Evolutionary conservation across 2,329 filamentous ascomycete genomes (phyloP), one percentile per base, ranked within the genome.

Genomic region (Microdochium nivale): DNA sequence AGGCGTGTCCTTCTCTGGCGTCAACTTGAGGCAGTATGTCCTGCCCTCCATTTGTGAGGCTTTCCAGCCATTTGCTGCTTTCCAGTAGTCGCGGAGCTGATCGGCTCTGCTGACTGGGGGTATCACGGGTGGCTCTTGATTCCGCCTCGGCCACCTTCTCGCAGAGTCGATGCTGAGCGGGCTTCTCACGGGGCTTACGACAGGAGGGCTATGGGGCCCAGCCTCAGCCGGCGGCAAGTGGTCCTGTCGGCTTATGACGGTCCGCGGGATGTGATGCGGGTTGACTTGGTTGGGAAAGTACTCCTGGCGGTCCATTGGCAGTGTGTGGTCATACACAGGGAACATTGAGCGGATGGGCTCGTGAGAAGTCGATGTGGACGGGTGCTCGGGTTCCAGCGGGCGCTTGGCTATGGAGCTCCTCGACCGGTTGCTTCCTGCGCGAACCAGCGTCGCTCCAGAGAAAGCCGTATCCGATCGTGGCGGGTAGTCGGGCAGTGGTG

Each of bases 241-340:
- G 24, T 82, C 78, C 32, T 80, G 78, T 50, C 84, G 73, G 66
- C 82, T 88, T 61, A 88, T 84, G 53, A 83, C 77, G 16, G 78
- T 77, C 33, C 76, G 73, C 4, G 84, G 83, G 48, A 89, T 79
- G 30, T 80, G 76, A 1, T 79, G 78, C 13, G 86, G 83, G 54
- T 79, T 82, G 51, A 77, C 69, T 62, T 86, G 81, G 0, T 80
- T 84, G 2, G 87, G 86, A 48, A 78, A 86, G 67, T 91, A 90
- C 47, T 80, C 69, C 61, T 91, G 87, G 52, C 82, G 79, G 51
- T 81, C 75, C 2, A 89, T 75, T 4, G 86, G 74, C 24, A 88
- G 63, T 1, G 77, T 77, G 2, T 82, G 84, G 60, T 91, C 83
- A 62, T 90, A 90, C 27, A 79, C 76, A 8, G 87, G 87, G 59